Evolutionary conservation across 257 asterid genomes (phyloP).

Genomic region (Lavandula angustifolia): DNA sequence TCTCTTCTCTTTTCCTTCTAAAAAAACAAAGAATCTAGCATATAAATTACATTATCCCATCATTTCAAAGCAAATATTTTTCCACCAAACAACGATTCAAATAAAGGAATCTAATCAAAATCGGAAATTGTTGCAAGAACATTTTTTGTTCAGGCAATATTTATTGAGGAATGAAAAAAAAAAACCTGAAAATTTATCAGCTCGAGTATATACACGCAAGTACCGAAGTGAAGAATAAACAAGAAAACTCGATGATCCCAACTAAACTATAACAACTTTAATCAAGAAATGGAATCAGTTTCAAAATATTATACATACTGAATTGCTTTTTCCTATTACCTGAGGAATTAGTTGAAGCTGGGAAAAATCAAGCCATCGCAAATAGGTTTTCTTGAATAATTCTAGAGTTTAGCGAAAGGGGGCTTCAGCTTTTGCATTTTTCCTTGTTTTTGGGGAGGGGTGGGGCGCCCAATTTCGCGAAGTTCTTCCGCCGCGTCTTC

Average conservation of each 20-base stretch:
- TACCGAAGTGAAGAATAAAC: background rate
- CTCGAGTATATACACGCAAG: background rate
- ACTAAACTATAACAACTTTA: conserved; percentile 6
- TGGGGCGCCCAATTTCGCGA: background rate
- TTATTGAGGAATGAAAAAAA: background rate
- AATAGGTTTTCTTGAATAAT: conserved; percentile 17
- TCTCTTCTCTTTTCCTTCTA: conserved; percentile 30
- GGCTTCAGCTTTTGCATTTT: conserved; percentile 8
- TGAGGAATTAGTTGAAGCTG: conserved; percentile 19
- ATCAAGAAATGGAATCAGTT: conserved; percentile 7
- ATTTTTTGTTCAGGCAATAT: background rate
- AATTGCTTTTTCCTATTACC: conserved; percentile 22
- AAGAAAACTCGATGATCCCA: background rate
- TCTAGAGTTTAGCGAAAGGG: conserved; percentile 8
- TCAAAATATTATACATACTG: background rate
- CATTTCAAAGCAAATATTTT: background rate
- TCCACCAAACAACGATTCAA: conserved; percentile 3
- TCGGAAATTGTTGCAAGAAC: too few species aligned
- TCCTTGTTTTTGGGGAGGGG: background rate
- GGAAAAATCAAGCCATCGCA: conserved; percentile 27
- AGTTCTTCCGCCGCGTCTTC: conserved; percentile 20
- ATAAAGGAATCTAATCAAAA: background rate
- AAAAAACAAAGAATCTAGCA: background rate
- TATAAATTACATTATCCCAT: background rate
- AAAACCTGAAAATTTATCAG: conserved; percentile 16